Base-by-base conservation (phyloP, 257 asterid genomes). In the Solanum lignicaule region DNA sequence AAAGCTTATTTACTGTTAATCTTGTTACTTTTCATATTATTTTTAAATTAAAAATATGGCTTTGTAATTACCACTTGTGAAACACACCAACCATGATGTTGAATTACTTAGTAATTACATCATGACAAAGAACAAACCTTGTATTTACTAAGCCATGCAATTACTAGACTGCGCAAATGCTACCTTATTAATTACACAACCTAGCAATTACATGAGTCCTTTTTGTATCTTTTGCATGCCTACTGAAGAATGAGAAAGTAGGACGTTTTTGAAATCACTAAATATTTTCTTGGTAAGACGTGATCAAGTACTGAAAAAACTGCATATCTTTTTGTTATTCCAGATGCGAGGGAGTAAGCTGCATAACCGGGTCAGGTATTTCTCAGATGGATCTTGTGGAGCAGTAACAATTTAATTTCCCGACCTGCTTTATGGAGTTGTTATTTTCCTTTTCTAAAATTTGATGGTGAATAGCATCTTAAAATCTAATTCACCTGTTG, bases 311-410 rank as follows among this genome's bases (percentile, higher is more conserved):
- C 81, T 66, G 43, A 66, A 20, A 85, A 38, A 86, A 31, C 68
- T 66, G 39, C 29, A n/a, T 69, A 11, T 87, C 43, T 79, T 86
- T 41, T 87, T 79, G 69, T 88, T 89, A 88, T 91, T 89, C 95
- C 95, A 97, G 99, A 91, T 96, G 94, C 94, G 99, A 58, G 98
- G 98, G 87, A 91, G 99, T 92, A 97, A 94, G 93, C 98, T 97
- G 86, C 99, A 96, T 88, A 97, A 93, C 92, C 94, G 99, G 75
- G 99, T 91, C 86, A 97, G 99, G 99, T 97, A 92, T 69, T 93
- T 62, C 65, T 21, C 72, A 2, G 83, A 75, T 21, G 32, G 36
- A n/a, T 46, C 29, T 48, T 58, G 86, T 82, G 86, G 69, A 31
- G 69, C 16, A 29, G 46, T 52, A 31, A 20, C 43, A 48, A 29